These are phyloP conservation scores for Fusarium staphyleae DNA, from an alignment of 2,329 filamentous ascomycete genomes.

Conservation along the genomic window DNA sequence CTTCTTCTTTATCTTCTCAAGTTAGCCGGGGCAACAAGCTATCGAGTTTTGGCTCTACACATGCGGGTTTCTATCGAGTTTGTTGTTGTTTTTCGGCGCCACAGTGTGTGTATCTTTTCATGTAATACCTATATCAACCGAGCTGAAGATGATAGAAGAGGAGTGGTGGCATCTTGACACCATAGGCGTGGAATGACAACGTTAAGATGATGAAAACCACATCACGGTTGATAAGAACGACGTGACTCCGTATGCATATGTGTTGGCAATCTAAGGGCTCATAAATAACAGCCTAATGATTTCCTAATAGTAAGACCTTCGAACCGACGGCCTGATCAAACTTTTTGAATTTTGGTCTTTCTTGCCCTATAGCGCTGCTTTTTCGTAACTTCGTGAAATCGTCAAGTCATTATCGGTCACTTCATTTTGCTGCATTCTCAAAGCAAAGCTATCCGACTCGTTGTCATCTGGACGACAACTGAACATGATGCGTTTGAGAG, in stretches of 20 bases:
- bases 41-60: background rate
- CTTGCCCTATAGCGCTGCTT: conserved; percentile 4
- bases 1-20: conserved; percentile 6
- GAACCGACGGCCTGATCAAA: conserved; percentile 17
- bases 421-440: conserved; percentile 9
- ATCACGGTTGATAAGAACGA: background rate
- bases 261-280: background rate
- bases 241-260: background rate
- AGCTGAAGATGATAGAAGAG: conserved; percentile 6
- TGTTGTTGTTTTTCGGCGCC: conserved; percentile 9
- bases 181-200: conserved; percentile 15
- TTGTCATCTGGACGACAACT: background rate
- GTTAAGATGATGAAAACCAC: conserved; percentile 15
- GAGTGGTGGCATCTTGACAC: background rate
- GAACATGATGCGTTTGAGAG: conserved; percentile 27
- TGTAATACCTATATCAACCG: conserved; percentile 9
- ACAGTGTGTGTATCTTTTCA: conserved; percentile 17
- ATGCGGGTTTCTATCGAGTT: conserved; percentile 3
- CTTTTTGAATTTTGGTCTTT: conserved; percentile 20
- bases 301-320: background rate
- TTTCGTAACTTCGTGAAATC: conserved; percentile 38
- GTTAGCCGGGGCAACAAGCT: background rate
- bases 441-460: background rate
- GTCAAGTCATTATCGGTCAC: conserved; percentile 30
- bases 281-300: no score